phyloP scores from a whole-genome alignment of 768 basidiomycete species.

The Rhizopogon salebrosus region DNA sequence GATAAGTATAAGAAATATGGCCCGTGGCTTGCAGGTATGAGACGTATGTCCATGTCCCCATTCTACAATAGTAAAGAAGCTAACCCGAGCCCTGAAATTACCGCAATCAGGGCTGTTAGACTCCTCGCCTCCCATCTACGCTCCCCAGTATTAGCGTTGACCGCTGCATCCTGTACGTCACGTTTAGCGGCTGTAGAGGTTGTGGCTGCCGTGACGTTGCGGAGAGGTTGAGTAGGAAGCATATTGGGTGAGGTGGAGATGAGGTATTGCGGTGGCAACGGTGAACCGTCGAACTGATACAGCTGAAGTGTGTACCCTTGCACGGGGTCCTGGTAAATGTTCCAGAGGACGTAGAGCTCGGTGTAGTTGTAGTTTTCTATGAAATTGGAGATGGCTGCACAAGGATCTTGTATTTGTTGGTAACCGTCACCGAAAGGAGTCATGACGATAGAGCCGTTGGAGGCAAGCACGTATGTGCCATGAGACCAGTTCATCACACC shows the following conservation, averaged over 20 bases:
- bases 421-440: slow-evolving; percentile 80
- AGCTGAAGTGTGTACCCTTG: slow-evolving; percentile 69
- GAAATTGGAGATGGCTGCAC: slow-evolving; percentile 83
- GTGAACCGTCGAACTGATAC: slow-evolving; percentile 73
- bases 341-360: slow-evolving; percentile 62
- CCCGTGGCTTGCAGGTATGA: neutral
- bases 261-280: slow-evolving; percentile 66
- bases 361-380: slow-evolving; percentile 79
- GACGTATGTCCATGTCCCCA: neutral
- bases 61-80: slow-evolving; percentile 19
- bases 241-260: slow-evolving; percentile 75
- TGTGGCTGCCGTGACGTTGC: slow-evolving; percentile 40
- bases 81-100: slow-evolving; percentile 16
- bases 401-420: slow-evolving; percentile 94
- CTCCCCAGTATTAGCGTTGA: slow-evolving; percentile 19
- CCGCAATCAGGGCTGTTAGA: slow-evolving; percentile 8
- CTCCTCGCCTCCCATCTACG: slow-evolving; percentile 14
- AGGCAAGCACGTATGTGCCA: slow-evolving; percentile 61
- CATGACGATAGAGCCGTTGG: slow-evolving; percentile 79
- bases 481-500: slow-evolving; percentile 89
- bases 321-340: slow-evolving; percentile 62
- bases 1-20: slow-evolving; percentile 4
- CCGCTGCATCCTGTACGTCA: slow-evolving; percentile 5
- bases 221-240: slow-evolving; percentile 68
- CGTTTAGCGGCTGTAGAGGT: slow-evolving; percentile 4